phyloP scores from a whole-genome alignment of 2,329 filamentous ascomycete genomes.

The Neofusicoccum kwambonambiense region DNA sequence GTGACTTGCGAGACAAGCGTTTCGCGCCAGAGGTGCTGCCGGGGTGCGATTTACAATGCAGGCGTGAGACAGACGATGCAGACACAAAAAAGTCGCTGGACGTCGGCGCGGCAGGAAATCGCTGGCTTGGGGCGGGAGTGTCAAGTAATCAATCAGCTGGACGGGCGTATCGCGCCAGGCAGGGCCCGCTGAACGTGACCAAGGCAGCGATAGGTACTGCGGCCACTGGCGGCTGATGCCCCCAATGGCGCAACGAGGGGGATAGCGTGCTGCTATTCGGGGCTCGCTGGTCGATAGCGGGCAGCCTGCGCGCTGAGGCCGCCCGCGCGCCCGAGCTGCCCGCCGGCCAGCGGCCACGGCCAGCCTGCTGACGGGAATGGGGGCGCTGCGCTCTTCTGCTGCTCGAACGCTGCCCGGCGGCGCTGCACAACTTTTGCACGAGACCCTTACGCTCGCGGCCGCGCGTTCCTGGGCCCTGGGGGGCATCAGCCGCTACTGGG shows the following conservation, averaged over 20 bases:
- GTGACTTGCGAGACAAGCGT: background rate
- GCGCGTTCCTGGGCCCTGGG: conserved; percentile 11
- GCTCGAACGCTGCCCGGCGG: background rate
- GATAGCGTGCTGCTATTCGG: conserved; percentile 14
- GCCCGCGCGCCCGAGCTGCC: background rate
- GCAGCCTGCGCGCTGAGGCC: background rate
- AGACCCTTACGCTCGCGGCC: conserved; percentile 13
- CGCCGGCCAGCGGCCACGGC: background rate
- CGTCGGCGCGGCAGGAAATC: background rate
- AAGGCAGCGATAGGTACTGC: conserved; percentile 15
- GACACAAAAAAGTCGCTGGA: conserved; percentile 1
- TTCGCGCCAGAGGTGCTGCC: background rate
- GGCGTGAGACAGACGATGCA: background rate
- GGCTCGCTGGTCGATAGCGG: conserved; percentile 11
- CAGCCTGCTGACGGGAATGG: background rate
- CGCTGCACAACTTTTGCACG: background rate
- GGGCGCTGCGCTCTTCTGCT: background rate
- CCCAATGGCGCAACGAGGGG: conserved; percentile 15
- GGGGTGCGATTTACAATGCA: conserved; percentile 6
- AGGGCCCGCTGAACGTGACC: conserved; percentile 16
- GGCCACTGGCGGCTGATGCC: conserved; percentile 14
- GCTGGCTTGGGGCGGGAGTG: conserved; percentile 2
- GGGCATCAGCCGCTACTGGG: background rate
- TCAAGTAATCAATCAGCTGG: conserved; percentile 17
- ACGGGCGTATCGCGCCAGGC: conserved; percentile 13